These are phyloP conservation scores for Fusarium clavum DNA, from an alignment of 2,329 filamentous ascomycete genomes.

Conservation along the genomic window DNA sequence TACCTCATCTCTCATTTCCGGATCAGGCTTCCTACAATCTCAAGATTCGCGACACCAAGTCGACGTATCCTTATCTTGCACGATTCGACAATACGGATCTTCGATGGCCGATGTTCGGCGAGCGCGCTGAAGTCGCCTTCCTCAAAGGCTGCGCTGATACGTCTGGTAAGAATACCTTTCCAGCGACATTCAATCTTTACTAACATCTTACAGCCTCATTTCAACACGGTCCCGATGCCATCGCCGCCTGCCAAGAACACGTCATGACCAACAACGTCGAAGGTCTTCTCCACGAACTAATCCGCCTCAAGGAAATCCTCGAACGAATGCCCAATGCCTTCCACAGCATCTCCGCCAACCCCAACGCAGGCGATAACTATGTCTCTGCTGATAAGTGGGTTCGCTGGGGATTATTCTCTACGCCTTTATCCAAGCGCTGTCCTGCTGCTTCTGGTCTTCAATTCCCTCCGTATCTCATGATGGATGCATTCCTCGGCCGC, in stretches of 20 bases:
- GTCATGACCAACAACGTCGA: constrained; percentile 66
- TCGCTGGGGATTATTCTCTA: constrained; percentile 64
- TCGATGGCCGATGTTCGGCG: constrained; percentile 66
- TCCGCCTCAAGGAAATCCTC: constrained; percentile 64
- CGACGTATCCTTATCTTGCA: constrained; percentile 62
- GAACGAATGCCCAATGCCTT: constrained; percentile 66
- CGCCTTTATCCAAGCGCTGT: constrained; percentile 62
- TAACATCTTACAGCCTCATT: constrained; percentile 53
- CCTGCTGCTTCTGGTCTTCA: constrained; percentile 64
- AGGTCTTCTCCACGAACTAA: constrained; percentile 61
- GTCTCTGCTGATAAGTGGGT: constrained; percentile 62
- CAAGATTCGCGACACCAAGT: constrained; percentile 61
- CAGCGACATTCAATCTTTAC: fast-evolving
- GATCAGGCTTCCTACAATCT: constrained; percentile 67
- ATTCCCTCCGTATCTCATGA: constrained; percentile 64
- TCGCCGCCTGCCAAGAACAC: constrained; percentile 64
- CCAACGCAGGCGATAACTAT: constrained; percentile 63
- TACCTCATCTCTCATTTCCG: constrained; percentile 65
- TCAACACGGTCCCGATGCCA: constrained; percentile 63
- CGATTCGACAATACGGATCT: constrained; percentile 66
- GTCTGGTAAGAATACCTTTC: constrained; percentile 24
- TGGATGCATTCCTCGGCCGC: constrained; percentile 66
- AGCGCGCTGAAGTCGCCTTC: constrained; percentile 63
- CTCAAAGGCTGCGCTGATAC: constrained; percentile 63
- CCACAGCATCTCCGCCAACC: constrained; percentile 65